Evolutionary conservation across 2,329 filamentous ascomycete species (phyloP).

Genomic region (Stemphylium lycopersici): DNA sequence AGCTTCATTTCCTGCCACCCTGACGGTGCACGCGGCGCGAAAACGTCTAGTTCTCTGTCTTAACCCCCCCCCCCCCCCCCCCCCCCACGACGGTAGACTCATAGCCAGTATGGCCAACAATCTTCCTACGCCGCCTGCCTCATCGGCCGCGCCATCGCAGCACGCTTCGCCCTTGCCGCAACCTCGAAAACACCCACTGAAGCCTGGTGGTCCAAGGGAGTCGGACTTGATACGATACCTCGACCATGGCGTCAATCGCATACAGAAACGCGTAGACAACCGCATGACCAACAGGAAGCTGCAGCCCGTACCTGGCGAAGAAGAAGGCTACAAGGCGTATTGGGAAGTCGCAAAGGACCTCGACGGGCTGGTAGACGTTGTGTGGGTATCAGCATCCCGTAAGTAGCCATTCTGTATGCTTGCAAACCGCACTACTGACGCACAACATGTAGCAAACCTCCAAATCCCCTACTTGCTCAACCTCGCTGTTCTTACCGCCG

Average conservation of each 20-base stretch:
- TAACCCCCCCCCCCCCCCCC: too few relatives aligned
- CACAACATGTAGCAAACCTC: slow-evolving; percentile 64
- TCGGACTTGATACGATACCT: slow-evolving; percentile 63
- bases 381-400: slow-evolving; percentile 91
- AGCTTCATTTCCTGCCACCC: slow-evolving; percentile 14
- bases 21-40: slow-evolving; percentile 8
- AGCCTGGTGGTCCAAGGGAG: slow-evolving; percentile 64
- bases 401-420: slow-evolving; percentile 47
- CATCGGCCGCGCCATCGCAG: slow-evolving; percentile 51
- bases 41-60: background rate
- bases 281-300: slow-evolving; percentile 54
- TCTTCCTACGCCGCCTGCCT: slow-evolving; percentile 56
- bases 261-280: slow-evolving; percentile 40
- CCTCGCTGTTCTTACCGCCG: slow-evolving; percentile 73
- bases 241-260: slow-evolving; percentile 55
- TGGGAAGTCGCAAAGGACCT: slow-evolving; percentile 75
- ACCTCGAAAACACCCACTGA: slow-evolving; percentile 59
- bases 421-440: background rate
- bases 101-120: slow-evolving; percentile 14
- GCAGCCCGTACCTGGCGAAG: slow-evolving; percentile 48
- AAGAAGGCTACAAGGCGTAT: slow-evolving; percentile 65
- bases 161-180: slow-evolving; percentile 56
- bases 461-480: slow-evolving; percentile 85
- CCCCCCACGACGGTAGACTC: slow-evolving; percentile 2
- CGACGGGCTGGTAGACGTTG: slow-evolving; percentile 74